A percentile compares a stretch with the other conserved stretches of the same genome.
phyloP scores from a whole-genome alignment of 176 grass and related monocot species.

The Rhynchospora tenuis region DNA sequence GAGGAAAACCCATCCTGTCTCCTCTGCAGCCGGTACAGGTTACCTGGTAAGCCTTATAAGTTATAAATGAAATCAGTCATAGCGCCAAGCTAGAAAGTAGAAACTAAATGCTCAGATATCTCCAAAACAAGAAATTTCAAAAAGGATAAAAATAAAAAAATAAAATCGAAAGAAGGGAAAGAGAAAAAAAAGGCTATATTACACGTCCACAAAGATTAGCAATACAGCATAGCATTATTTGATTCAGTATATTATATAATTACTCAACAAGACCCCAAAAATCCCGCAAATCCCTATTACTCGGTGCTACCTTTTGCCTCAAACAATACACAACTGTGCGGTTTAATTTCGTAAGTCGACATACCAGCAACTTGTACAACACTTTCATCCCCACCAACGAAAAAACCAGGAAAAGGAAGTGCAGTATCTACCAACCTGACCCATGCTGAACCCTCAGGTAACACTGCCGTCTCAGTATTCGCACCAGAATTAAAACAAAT shows the following conservation, averaged over 20 bases:
- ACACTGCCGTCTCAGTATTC: slow-evolving; percentile 29
- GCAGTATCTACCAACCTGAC: slow-evolving; percentile 85
- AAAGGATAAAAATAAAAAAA: not conserved
- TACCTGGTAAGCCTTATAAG: not conserved
- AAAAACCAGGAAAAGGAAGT: slow-evolving; percentile 80
- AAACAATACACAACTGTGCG: slow-evolving; percentile 77
- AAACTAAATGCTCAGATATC: not conserved
- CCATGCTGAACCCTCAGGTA: slow-evolving; percentile 78
- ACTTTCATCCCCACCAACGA: slow-evolving; percentile 37
- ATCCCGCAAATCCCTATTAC: not conserved
- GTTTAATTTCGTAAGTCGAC: slow-evolving; percentile 62
- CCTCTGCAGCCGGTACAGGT: too few relatives aligned
- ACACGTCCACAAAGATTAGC: not conserved
- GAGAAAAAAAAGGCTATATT: not conserved
- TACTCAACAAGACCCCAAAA: slow-evolving; percentile 2
- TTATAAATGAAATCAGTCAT: not conserved
- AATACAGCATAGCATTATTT: not conserved
- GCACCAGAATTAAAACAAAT: slow-evolving; percentile 69
- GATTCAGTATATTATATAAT: not conserved
- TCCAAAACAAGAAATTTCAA: not conserved
- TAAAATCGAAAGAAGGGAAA: not conserved
- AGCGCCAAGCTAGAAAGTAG: not conserved
- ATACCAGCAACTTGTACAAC: slow-evolving; percentile 37
- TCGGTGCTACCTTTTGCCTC: slow-evolving; percentile 42
- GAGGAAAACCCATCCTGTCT: too few relatives aligned